Evolutionary conservation across 495 filamentous ascomycete species (phyloP).

Genomic region (Aspergillus heteromorphus): DNA sequence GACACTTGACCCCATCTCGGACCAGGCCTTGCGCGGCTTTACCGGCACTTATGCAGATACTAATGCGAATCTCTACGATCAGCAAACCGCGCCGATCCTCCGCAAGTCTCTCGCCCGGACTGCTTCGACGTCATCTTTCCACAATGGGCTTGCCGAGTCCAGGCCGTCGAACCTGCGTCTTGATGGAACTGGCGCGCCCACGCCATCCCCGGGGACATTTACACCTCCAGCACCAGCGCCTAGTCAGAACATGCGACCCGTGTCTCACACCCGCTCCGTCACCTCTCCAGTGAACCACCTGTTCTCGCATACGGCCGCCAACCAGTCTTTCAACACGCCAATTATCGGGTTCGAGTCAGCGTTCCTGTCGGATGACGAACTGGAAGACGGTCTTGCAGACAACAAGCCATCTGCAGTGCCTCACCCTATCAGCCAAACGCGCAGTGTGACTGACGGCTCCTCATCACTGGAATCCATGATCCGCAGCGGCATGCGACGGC

Average conservation of each 20-base stretch:
- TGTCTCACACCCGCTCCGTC: conserved; percentile 64
- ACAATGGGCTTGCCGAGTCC: conserved; percentile 78
- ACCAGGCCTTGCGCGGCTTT: conserved; percentile 57
- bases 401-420: conserved; percentile 46
- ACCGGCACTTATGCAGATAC: conserved; percentile 65
- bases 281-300: conserved; percentile 63
- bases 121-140: conserved; percentile 71
- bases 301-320: conserved; percentile 34
- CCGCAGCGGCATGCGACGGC: conserved; percentile 58
- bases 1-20: conserved; percentile 31
- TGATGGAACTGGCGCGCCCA: conserved; percentile 60
- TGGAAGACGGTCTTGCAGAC: conserved; percentile 45
- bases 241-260: conserved; percentile 40
- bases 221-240: conserved; percentile 20
- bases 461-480: conserved; percentile 67
- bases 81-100: conserved; percentile 86
- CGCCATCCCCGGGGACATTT: conserved; percentile 39
- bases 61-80: conserved; percentile 85
- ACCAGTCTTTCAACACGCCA: conserved; percentile 20
- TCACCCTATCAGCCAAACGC: conserved; percentile 37
- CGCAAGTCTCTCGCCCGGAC: conserved; percentile 72
- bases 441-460: conserved; percentile 44
- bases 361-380: conserved; percentile 54
- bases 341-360: conserved; percentile 36
- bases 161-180: conserved; percentile 51